Conservation (phyloP, 164 flowering plant genomes). For the Malania oleifera region DNA sequence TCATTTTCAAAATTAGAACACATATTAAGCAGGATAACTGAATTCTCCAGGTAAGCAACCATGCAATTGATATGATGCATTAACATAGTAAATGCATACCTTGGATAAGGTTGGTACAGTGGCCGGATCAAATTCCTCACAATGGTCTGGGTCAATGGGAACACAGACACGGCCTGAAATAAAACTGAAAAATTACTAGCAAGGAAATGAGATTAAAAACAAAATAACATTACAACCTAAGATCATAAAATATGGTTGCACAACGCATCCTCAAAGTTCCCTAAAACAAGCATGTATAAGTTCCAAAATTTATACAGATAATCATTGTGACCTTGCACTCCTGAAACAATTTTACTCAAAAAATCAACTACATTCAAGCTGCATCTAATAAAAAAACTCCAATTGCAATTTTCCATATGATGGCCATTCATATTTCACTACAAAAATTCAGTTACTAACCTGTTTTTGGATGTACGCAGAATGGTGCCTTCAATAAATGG, state of each 20-base stretch:
- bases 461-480: constrained; percentile 97
- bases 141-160: constrained; percentile 78
- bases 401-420: neutral
- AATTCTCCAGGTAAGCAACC: neutral
- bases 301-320: neutral
- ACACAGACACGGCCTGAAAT: constrained; percentile 84
- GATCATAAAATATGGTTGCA: neutral
- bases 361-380: neutral
- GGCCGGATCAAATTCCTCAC: constrained; percentile 93
- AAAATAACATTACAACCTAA: no score
- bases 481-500: constrained; percentile 95
- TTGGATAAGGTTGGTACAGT: constrained; percentile 79
- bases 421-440: neutral
- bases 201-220: neutral
- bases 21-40: neutral
- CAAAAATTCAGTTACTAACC: constrained; percentile 32
- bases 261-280: neutral
- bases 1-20: no score
- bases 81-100: constrained; percentile 33
- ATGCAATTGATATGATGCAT: neutral
- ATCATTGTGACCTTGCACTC: no score
- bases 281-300: neutral
- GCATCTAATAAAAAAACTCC: neutral
- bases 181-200: constrained; percentile 2
- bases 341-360: no score